Evolutionary conservation across 352 stramenopile genomes (phyloP), one percentile per base, ranked within the genome.

Genomic region (Pythium chondricola): DNA sequence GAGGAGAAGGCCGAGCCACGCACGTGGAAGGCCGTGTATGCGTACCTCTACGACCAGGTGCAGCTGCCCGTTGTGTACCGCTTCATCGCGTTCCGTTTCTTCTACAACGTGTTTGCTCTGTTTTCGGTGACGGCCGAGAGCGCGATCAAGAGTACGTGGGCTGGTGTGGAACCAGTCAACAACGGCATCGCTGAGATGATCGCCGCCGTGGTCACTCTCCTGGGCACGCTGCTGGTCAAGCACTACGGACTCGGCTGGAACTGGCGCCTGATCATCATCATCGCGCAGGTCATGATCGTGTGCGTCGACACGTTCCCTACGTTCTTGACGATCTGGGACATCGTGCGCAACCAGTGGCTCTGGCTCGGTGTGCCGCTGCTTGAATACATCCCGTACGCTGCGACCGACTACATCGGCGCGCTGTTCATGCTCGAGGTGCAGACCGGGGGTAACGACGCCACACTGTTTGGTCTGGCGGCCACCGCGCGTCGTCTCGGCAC

Each of bases 391-490:
- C 58, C 63, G 22, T 47, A 41, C 25, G 63, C 52, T 44, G 51
- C 68, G 25, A 24, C 41, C 41, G 62, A 60, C 43, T 60, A 63
- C 33, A 51, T 66, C 1, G 56, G 54, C 35, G 63, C 53, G 27
- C 67, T 60, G 35, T 48, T 43, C 18, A 63, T 57, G 29, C 43
- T 71, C 16, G 63, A 71, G 27, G 26, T 71, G 25, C 44, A 54
- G 17, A 54, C 68, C 29, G 42, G 49, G 5, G 59, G 59, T 47
- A 64, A 55, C 42, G 63, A 71, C 33, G 63, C 55, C 10, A 53
- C 63, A 3, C 57, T 66, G 46, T 71, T 68, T 40, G 63, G 63
- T 18, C 48, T 71, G n/a, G 45, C 67, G 17, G 52, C 43, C 26
- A 58, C 58, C 2, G 59, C 68, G n/a, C 58, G 43, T 16, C 58